These are phyloP conservation scores for Hortaea werneckii DNA, from an alignment of 2,329 filamentous ascomycete genomes.

Conservation along the genomic window DNA sequence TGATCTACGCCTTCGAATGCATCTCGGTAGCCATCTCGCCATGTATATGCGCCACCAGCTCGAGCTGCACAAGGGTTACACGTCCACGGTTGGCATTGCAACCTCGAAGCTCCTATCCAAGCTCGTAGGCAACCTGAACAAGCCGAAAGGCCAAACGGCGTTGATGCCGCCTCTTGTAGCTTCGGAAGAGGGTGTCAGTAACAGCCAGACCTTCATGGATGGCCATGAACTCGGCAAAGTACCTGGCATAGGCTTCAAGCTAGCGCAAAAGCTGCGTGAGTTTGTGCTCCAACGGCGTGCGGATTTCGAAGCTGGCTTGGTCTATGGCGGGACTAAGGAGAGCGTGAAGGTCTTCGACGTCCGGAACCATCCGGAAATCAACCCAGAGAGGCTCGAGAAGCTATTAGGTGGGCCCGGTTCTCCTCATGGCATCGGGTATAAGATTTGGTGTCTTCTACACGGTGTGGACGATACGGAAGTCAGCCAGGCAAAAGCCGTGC, in stretches of 20 bases:
- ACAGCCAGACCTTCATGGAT: slow-evolving; percentile 63
- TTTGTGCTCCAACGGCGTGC: slow-evolving; percentile 43
- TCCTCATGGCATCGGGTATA: slow-evolving; percentile 59
- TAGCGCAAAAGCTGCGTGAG: slow-evolving; percentile 56
- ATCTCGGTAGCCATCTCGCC: slow-evolving; percentile 73
- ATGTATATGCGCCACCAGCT: slow-evolving; percentile 61
- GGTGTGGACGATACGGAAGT: slow-evolving; percentile 71
- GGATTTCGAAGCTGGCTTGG: slow-evolving; percentile 34
- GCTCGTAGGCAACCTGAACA: slow-evolving; percentile 71
- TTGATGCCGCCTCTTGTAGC: slow-evolving; percentile 51
- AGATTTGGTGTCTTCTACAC: slow-evolving; percentile 69
- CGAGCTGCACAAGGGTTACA: slow-evolving; percentile 70
- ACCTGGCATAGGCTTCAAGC: slow-evolving; percentile 76
- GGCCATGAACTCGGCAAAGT: slow-evolving; percentile 65
- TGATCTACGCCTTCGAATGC: slow-evolving; percentile 45
- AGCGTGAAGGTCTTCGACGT: slow-evolving; percentile 56
- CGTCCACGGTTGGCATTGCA: slow-evolving; percentile 75
- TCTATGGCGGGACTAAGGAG: slow-evolving; percentile 43
- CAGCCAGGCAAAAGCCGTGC: slow-evolving; percentile 58
- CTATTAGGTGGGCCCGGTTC: slow-evolving; percentile 61
- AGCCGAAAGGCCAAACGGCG: slow-evolving; percentile 80
- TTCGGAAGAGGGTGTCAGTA: slow-evolving; percentile 27
- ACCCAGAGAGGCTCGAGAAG: slow-evolving; percentile 53
- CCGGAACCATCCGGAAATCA: slow-evolving; percentile 52
- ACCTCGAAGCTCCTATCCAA: slow-evolving; percentile 83